phyloP scores from a whole-genome alignment of 2,329 filamentous ascomycete species.

The Setomelanomma holmii region DNA sequence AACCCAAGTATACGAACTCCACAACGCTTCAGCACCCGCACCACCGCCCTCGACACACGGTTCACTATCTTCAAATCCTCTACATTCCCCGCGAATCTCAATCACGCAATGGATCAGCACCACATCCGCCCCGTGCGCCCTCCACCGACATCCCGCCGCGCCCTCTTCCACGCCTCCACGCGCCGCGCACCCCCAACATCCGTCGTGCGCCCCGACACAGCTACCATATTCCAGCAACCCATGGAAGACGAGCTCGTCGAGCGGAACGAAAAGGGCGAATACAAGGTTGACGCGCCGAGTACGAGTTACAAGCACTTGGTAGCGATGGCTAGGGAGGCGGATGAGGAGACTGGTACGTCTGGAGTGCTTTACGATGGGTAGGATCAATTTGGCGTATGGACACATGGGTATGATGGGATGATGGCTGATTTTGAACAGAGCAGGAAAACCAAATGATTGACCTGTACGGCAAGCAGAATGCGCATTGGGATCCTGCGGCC shows the following conservation, averaged over 20 bases:
- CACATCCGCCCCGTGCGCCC: constrained; percentile 26
- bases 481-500: constrained; percentile 35
- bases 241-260: constrained; percentile 57
- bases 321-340: constrained; percentile 24
- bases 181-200: constrained; percentile 34
- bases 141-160: constrained; percentile 38
- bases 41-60: neutral
- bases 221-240: constrained; percentile 25
- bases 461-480: constrained; percentile 38
- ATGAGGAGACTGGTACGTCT: constrained; percentile 42
- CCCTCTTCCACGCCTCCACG: constrained; percentile 34
- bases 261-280: constrained; percentile 57
- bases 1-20: constrained; percentile 19
- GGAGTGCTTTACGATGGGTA: neutral
- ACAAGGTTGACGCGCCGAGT: constrained; percentile 47
- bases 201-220: constrained; percentile 27
- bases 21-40: constrained; percentile 7
- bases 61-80: no score
- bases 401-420: no score
- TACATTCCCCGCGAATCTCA: no score
- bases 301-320: constrained; percentile 33
- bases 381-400: no score
- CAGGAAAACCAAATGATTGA: constrained; percentile 44
- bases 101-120: neutral
- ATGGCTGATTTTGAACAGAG: constrained; percentile 24